Base-by-base conservation (phyloP, 345 rosid species). In the Lepidium africanum region DNA sequence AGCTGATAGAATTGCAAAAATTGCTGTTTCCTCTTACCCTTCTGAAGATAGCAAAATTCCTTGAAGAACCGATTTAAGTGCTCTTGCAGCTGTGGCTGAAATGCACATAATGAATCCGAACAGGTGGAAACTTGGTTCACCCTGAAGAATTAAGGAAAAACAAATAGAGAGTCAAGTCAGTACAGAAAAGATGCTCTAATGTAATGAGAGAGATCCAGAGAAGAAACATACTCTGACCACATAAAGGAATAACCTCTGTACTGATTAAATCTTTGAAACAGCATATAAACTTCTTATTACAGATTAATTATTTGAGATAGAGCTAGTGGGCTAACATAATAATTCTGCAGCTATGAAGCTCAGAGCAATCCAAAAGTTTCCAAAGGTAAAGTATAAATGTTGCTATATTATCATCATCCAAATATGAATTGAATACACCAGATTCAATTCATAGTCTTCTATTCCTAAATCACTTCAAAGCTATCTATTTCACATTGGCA, bases 11-110 rank as follows among this genome's bases (percentile, higher is more conserved):
- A 10, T 16, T 10, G 15, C 9, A 7, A 48, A 59, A 42, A 2
- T 10, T 38, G 38, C n/a, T 46, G 23, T 5, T 2, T 4, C 67
- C 50, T 38, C 77, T 81, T 73, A 89, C 92, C 85, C 92, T 70
- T 89, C 91, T 4, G 93, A 84, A 41, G 89, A 79, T 41, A 87
- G 78, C 73, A 87, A 67, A 81, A 89, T 89, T 27, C 84, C 91
- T 79, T 87, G 96, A 68, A 85, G 78, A 41, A 87, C 96, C 3
- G 91, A 82, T 40, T 87, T 89, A 51, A 83, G 83, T 14, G 96
- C 93, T 81, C 93, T 84, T 45, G 86, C 92, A 69, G 89, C 93
- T 16, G 93, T 87, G 25, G 93, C 92, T 45, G 80, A 78, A 58
- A 84, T 70, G 51, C 91, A 89, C 87, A 81, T 77, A 47, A 89